Conservation (phyloP, 768 basidiomycete species). For the Leucogyrophana mollusca region DNA sequence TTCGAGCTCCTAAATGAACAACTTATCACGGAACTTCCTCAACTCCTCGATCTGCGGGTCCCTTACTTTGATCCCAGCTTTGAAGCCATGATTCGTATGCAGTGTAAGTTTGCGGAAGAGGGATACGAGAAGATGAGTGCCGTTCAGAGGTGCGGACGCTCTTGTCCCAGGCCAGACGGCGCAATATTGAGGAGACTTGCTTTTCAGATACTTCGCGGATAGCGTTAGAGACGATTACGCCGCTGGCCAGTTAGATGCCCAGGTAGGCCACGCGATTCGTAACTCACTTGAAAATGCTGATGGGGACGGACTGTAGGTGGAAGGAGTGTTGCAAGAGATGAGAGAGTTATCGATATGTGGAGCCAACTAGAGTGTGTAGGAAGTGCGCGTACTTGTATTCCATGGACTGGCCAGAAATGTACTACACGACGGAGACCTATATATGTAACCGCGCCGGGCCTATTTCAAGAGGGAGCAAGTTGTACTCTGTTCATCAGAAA, state of each 20-base stretch:
- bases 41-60: constrained; percentile 90
- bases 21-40: constrained; percentile 86
- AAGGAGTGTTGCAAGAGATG: constrained; percentile 96
- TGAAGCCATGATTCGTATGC: constrained; percentile 98
- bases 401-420: too few species aligned
- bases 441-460: too few species aligned
- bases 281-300: background rate
- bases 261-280: constrained; percentile 52
- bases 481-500: too few species aligned
- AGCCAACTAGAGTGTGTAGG: constrained; percentile 30
- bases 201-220: constrained; percentile 79
- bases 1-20: constrained; percentile 94
- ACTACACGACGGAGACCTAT: too few species aligned
- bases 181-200: background rate
- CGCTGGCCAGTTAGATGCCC: constrained; percentile 91
- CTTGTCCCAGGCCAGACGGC: background rate
- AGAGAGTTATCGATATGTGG: constrained; percentile 93
- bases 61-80: constrained; percentile 99
- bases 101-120: constrained; percentile 96
- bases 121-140: constrained; percentile 96
- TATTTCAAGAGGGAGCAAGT: too few species aligned
- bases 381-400: too few species aligned
- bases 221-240: constrained; percentile 95
- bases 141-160: constrained; percentile 70
- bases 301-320: too few species aligned